Evolutionary conservation across 305 asterid genomes (phyloP), one percentile per base, ranked within the genome.

Genomic region (Fraxinus platypoda): DNA sequence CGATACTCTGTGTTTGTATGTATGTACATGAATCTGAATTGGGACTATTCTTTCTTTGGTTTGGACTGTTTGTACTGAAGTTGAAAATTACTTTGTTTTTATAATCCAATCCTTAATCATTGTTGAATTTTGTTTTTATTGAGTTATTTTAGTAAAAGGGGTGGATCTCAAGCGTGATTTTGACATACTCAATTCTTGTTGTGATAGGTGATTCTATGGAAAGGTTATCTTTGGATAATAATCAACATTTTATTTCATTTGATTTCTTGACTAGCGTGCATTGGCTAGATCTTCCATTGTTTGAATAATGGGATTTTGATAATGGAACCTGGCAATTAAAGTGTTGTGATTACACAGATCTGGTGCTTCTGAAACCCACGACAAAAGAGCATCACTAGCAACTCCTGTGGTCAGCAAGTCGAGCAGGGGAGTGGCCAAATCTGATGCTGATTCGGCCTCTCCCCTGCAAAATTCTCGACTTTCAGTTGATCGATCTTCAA

Each of bases 361-460:
- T 86, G 83, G 90, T 64, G 80, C 85, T 73, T 87, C 94, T 37
- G 99, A 90, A 80, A 91, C 91, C 76, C 91, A 93, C 38, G 90
- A 87, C 71, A 81, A 87, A 37, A 93, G 90, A 87, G 89, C 87
- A 78, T 81, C 97, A 26, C 86, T 92, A 19, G 91, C 92, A 54
- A 81, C 92, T 81, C 92, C 97, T 66, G 91, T 95, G 74, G 81
- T 77, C 37, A 88, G 89, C 83, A 94, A 81, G 84, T 28, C 83
- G 15, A 81, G 88, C 86, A 89, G 94, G 81, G 97, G 92, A 81
- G 83, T 89, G 76, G 80, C 88, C 49, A 95, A 95, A 84, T 81
- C 96, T 21, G 94, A 90, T 87, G 88, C 93, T 13, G 97, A 89
- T 89, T 93, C 94, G 5, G 84, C 90, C 21, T 89, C 98, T 35